Evolutionary conservation across 2,329 filamentous ascomycete genomes (phyloP).

Genomic region (Aureobasidium sp.): DNA sequence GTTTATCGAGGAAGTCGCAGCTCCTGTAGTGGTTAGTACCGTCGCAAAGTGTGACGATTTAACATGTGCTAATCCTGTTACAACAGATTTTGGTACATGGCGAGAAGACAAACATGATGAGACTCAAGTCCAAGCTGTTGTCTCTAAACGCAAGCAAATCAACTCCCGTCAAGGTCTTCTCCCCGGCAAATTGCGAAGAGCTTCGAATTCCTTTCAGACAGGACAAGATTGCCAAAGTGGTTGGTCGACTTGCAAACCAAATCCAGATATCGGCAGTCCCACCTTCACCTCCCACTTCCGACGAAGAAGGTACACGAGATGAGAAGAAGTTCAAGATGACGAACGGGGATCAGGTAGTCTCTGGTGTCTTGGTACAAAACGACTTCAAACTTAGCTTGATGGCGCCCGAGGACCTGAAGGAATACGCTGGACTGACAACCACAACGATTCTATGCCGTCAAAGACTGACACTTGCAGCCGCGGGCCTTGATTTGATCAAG

Average conservation of each 20-base stretch:
- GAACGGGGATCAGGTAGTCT: slow-evolving; percentile 59
- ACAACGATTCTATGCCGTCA: slow-evolving; percentile 92
- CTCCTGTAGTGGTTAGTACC: slow-evolving; percentile 80
- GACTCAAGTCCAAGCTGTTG: slow-evolving; percentile 85
- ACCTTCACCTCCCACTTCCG: slow-evolving; percentile 31
- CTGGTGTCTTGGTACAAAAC: slow-evolving; percentile 89
- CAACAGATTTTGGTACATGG: slow-evolving; percentile 85
- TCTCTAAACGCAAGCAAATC: slow-evolving; percentile 80
- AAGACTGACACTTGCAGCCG: slow-evolving; percentile 75
- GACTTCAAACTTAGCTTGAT: slow-evolving; percentile 96
- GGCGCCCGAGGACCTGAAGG: slow-evolving; percentile 89
- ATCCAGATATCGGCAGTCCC: slow-evolving; percentile 55
- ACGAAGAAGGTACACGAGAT: slow-evolving; percentile 29
- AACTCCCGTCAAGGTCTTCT: slow-evolving; percentile 82
- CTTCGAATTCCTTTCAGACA: slow-evolving; percentile 90
- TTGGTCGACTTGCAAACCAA: slow-evolving; percentile 74
- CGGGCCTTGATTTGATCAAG: slow-evolving; percentile 80
- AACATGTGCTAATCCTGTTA: not conserved
- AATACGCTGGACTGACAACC: slow-evolving; percentile 94
- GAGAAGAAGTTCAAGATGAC: slow-evolving; percentile 22
- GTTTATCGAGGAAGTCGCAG: slow-evolving; percentile 89
- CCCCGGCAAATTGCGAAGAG: slow-evolving; percentile 89
- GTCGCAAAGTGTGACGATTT: not conserved
- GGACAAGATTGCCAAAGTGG: slow-evolving; percentile 92
- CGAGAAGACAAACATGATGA: slow-evolving; percentile 97